Base-by-base conservation (phyloP, 2,329 filamentous ascomycete species). In the Colletotrichum higginsianum region DNA sequence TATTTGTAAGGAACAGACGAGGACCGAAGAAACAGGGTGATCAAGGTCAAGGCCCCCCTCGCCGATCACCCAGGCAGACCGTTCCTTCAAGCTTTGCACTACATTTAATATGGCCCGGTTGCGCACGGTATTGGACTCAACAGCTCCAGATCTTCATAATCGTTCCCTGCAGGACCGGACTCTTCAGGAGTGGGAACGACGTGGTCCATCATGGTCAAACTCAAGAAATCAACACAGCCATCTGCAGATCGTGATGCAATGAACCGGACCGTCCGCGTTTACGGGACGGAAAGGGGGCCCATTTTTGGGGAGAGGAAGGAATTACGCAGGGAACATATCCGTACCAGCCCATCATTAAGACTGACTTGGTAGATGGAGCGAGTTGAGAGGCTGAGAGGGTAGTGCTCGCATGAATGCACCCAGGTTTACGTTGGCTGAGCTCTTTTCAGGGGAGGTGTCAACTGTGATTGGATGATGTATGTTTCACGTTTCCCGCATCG, bases 221-320 rank as follows among this genome's bases (percentile, higher is more conserved):
- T 56, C 47, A 58, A 52, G 18, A 56, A 61, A 49, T n/a, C 23
- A 64, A 63, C 46, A 38, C 58, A 72, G 69, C 61, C 13, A n/a
- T 63, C 60, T 66, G 72, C 69, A 69, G 70, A 73, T 73, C 71
- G 63, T 72, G 68, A 67, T 73, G 68, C 69, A 73, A 72, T 65
- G 42, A 68, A 46, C 42, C 56, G 72, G 49, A 16, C 69, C 64
- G 64, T 11, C 69, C 55, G 35, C 35, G 46, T 42, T 38, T 9
- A 49, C 49, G 50, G 16, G 61, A 53, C 49, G 71, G 52, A 57
- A 57, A 62, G 50, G 30, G 35, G 47, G n/a, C 40, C 7, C 58
- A 64, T 53, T 60, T 49, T 15, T 61, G 63, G 53, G 56, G 23
- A 53, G 53, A 23, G 12, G n/a, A 52, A 11, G 15, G n/a, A n/a